A percentile compares a stretch with the other conserved stretches of the same genome.
Conservation (phyloP, 371 early-diverging fungal genomes). For the Mortierella sp. region DNA sequence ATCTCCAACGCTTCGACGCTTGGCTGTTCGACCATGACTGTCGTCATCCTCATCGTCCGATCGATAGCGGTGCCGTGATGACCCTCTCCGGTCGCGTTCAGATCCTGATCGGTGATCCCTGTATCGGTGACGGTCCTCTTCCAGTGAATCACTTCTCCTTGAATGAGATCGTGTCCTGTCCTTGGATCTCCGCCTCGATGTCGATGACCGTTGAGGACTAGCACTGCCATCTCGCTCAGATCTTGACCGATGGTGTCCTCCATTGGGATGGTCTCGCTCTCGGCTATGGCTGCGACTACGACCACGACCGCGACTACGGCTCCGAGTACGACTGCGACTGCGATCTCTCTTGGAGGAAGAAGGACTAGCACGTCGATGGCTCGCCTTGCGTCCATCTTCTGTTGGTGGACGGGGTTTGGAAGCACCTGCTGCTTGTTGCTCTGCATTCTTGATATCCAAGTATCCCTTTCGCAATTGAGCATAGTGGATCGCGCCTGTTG, state of each 20-base stretch:
- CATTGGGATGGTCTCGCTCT: slow-evolving; percentile 26
- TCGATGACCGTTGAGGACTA: slow-evolving; percentile 34
- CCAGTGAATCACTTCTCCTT: slow-evolving; percentile 31
- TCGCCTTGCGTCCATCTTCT: slow-evolving; percentile 33
- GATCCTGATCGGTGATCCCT: slow-evolving; percentile 42
- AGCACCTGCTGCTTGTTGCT: slow-evolving; percentile 17
- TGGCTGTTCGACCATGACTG: slow-evolving; percentile 30
- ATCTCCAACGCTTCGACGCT: slow-evolving; percentile 45
- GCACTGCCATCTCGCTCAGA: slow-evolving; percentile 34
- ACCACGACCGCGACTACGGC: too few species aligned
- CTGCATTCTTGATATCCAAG: slow-evolving; percentile 44
- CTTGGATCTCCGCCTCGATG: slow-evolving; percentile 30
- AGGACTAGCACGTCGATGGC: slow-evolving; percentile 33
- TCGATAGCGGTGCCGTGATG: slow-evolving; percentile 39
- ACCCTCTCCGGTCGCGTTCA: slow-evolving; percentile 34
- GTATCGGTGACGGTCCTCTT: slow-evolving; percentile 44
- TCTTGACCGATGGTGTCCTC: slow-evolving; percentile 34
- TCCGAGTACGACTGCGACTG: too few species aligned
- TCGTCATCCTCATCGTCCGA: slow-evolving; percentile 53
- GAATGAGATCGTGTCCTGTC: slow-evolving; percentile 24
- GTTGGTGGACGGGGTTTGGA: slow-evolving; percentile 13
- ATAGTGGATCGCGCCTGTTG: slow-evolving; percentile 50
- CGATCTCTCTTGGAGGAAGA: slow-evolving; percentile 31
- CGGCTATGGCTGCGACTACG: too few species aligned
- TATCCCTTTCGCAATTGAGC: slow-evolving; percentile 47